Percentiles rank a stretch among this genome's conserved stretches.
phyloP scores from a whole-genome alignment of 2,329 filamentous ascomycete species.

The Camptophora hylomeconis region DNA sequence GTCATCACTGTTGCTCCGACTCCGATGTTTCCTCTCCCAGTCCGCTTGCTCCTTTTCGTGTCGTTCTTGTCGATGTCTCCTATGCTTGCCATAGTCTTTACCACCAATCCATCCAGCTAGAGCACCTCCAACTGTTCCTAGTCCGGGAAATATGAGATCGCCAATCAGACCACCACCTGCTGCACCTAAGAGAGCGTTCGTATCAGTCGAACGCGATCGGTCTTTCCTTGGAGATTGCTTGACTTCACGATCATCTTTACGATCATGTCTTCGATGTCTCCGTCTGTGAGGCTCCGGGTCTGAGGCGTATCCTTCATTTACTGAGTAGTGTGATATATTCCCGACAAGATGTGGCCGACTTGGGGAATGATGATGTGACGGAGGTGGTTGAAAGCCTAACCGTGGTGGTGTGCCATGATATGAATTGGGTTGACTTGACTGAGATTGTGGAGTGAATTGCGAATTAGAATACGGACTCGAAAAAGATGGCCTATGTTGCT shows the following conservation, averaged over 20 bases:
- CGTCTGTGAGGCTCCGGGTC: constrained; percentile 15
- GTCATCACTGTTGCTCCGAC: constrained; percentile 4
- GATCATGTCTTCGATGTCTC: constrained; percentile 8
- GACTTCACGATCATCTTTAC: constrained; percentile 2
- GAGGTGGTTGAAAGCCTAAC: too few relatives aligned
- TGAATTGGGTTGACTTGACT: constrained; percentile 1
- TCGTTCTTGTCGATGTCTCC: constrained; percentile 15
- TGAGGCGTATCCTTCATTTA: constrained; percentile 13
- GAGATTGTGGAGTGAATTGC: constrained; percentile 3
- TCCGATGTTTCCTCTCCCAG: constrained; percentile 14
- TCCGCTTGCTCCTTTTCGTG: constrained; percentile 13
- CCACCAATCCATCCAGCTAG: constrained; percentile 17
- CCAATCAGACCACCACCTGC: constrained; percentile 17
- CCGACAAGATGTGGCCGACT: constrained; percentile 1
- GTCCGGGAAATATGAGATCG: constrained; percentile 17
- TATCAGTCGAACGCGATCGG: constrained; percentile 13
- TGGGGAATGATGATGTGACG: constrained; percentile 3
- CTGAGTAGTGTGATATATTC: constrained; percentile 3
- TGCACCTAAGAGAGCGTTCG: constrained; percentile 16
- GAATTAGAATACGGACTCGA: constrained; percentile 3
- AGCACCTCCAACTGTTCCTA: constrained; percentile 18
- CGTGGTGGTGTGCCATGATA: not conserved
- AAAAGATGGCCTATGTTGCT: constrained; percentile 2
- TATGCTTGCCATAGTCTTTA: constrained; percentile 17
- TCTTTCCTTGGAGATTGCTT: constrained; percentile 8